Evolutionary conservation across 2,329 filamentous ascomycete genomes (phyloP).

Genomic region (Ceratocystiopsis minuta): DNA sequence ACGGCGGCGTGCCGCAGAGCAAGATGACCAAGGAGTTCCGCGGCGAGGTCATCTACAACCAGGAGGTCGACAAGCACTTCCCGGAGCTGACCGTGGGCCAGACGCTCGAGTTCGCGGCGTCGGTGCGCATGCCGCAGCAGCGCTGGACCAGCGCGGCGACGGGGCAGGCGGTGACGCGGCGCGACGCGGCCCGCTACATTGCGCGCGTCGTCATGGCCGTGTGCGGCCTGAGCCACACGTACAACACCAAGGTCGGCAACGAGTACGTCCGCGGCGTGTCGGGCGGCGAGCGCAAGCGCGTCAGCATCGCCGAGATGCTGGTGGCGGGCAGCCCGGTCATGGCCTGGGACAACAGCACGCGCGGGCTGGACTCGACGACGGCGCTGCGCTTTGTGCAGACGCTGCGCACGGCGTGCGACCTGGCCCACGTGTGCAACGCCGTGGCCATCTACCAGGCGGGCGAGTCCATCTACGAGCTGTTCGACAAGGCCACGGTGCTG

Average conservation of each 20-base stretch:
- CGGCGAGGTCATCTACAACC: conserved; percentile 55
- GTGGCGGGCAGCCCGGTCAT: conserved; percentile 39
- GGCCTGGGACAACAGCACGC: conserved; percentile 54
- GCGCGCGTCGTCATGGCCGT: conserved; percentile 59
- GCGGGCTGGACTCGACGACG: conserved; percentile 56
- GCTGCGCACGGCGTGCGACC: conserved; percentile 37
- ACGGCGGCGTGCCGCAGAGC: conserved; percentile 38
- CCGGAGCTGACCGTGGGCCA: conserved; percentile 49
- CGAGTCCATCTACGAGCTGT: conserved; percentile 30
- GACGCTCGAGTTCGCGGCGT: conserved; percentile 47
- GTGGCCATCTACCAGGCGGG: too few relatives aligned
- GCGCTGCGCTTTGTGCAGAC: conserved; percentile 49
- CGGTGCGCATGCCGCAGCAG: conserved; percentile 25
- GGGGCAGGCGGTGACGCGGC: conserved; percentile 27
- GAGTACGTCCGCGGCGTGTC: conserved; percentile 58
- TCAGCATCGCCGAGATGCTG: conserved; percentile 42
- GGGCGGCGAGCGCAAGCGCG: conserved; percentile 54
- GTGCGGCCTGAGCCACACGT: conserved; percentile 52
- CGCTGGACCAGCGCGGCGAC: conserved; percentile 31
- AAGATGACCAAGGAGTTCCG: conserved; percentile 42
- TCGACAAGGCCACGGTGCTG: conserved; percentile 10
- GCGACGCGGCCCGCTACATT: conserved; percentile 32
- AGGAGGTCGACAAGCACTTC: conserved; percentile 51
- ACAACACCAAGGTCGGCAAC: conserved; percentile 57
- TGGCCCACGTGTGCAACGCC: conserved; percentile 23